phyloP scores from a whole-genome alignment of 768 basidiomycete genomes.

The Pulveroboletus sp. region DNA sequence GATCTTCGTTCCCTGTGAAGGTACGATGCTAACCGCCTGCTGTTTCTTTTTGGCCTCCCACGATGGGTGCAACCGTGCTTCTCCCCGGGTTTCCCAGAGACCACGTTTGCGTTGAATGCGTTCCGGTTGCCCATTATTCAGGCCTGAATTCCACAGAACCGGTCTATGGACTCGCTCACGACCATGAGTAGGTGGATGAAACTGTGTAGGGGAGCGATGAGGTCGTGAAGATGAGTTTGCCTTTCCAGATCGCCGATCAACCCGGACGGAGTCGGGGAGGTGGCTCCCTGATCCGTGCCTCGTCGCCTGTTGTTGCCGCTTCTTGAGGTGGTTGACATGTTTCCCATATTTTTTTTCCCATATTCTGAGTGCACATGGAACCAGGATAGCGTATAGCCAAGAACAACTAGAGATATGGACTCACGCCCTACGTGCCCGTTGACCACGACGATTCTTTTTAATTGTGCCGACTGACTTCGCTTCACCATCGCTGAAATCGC shows the following conservation, averaged over 20 bases:
- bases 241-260: slow-evolving; percentile 18
- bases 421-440: slow-evolving; percentile 90
- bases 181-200: neutral
- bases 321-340: slow-evolving; percentile 88
- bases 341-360: slow-evolving; percentile 97
- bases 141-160: neutral
- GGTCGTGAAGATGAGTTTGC: slow-evolving; percentile 1
- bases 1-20: slow-evolving; percentile 84
- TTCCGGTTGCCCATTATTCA: neutral
- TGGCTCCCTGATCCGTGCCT: slow-evolving; percentile 13
- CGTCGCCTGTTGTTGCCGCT: slow-evolving; percentile 32
- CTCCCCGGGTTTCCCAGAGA: slow-evolving; percentile 5
- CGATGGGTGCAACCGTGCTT: slow-evolving; percentile 74
- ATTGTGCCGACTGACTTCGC: slow-evolving; percentile 45
- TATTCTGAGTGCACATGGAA: slow-evolving; percentile 50
- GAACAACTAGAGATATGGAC: slow-evolving; percentile 32
- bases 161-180: neutral
- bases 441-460: slow-evolving; percentile 88
- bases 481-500: slow-evolving; percentile 70
- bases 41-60: slow-evolving; percentile 91
- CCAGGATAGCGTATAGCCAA: neutral
- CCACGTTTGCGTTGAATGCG: neutral
- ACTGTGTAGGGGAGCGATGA: neutral
- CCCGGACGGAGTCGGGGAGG: slow-evolving; percentile 7
- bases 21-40: slow-evolving; percentile 59